A percentile compares a stretch with the other conserved stretches of the same genome.
Conservation (phyloP, 495 filamentous ascomycete genomes). For the Jackrogersella minutella region DNA sequence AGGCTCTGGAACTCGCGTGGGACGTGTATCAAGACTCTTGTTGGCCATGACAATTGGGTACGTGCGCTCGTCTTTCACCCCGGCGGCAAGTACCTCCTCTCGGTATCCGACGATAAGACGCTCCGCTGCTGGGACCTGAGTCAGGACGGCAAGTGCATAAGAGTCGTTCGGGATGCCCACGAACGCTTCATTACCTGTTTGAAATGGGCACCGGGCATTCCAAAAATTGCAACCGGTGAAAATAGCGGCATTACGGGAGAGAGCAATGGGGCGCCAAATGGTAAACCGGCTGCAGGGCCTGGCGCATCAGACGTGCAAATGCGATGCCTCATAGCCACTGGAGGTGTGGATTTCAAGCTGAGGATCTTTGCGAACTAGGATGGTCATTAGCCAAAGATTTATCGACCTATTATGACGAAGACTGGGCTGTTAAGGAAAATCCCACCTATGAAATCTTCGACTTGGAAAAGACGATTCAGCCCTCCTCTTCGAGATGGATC, state of each 20-base stretch:
- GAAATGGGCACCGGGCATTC: constrained; percentile 87
- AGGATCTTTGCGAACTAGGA: constrained; percentile 65
- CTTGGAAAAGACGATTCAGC: too few relatives aligned
- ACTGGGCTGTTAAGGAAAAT: too few relatives aligned
- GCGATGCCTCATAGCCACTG: constrained; percentile 69
- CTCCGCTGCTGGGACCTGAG: constrained; percentile 93
- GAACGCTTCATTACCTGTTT: constrained; percentile 88
- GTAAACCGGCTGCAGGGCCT: constrained; percentile 58
- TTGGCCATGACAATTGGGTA: constrained; percentile 97
- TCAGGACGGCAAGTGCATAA: constrained; percentile 91
- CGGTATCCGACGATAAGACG: constrained; percentile 88
- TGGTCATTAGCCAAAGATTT: too few relatives aligned
- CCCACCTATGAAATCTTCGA: too few relatives aligned
- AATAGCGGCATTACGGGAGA: constrained; percentile 50
- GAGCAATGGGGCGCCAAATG: constrained; percentile 60
- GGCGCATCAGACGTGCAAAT: constrained; percentile 65
- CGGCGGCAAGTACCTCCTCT: constrained; percentile 90
- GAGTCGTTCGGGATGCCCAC: constrained; percentile 80
- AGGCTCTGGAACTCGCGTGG: constrained; percentile 89
- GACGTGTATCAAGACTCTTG: constrained; percentile 83
- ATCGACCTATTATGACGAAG: too few relatives aligned
- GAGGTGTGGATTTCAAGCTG: constrained; percentile 68
- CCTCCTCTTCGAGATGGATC: too few relatives aligned
- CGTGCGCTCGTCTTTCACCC: constrained; percentile 89
- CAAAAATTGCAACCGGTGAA: too few relatives aligned